Evolutionary conservation across 495 filamentous ascomycete species (phyloP).

Genomic region (Annulohypoxylon nitens): DNA sequence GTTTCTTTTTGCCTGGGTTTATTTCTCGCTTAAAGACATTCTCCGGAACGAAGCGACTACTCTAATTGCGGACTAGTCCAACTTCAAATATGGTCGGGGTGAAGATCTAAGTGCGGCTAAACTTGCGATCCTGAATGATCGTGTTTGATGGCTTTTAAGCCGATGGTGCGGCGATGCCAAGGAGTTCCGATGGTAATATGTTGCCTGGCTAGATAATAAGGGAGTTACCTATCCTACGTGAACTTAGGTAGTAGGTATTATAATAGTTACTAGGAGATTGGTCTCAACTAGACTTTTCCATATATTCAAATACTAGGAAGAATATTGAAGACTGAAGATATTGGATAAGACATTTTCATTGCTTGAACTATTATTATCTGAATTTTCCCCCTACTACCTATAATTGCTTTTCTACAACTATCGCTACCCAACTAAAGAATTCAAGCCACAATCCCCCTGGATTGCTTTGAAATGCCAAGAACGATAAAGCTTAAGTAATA

Average conservation of each 20-base stretch:
- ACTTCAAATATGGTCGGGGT: conserved; percentile 6
- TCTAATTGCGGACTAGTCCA: conserved; percentile 1
- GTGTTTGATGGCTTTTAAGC: conserved; percentile 27
- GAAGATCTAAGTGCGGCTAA: conserved; percentile 13
- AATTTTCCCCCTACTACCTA: neutral
- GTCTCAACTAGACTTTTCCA: conserved; percentile 5
- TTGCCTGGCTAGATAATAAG: neutral
- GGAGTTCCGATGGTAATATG: conserved; percentile 17
- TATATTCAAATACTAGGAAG: neutral
- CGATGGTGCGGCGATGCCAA: conserved; percentile 48
- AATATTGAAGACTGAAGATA: neutral
- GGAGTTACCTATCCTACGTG: neutral
- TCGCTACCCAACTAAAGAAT: neutral
- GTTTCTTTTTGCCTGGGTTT: neutral
- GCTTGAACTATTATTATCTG: neutral
- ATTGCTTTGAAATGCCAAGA: conserved; percentile 10
- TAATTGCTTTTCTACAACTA: neutral
- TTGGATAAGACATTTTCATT: too few relatives aligned
- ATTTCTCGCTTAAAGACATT: conserved; percentile 17
- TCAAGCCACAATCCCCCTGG: conserved; percentile 1
- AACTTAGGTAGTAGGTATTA: neutral
- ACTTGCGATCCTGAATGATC: conserved; percentile 20
- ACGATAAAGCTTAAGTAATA: conserved; percentile 13
- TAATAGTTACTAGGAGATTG: too few relatives aligned
- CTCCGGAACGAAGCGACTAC: conserved; percentile 10